Percentiles rank a stretch among this genome's conserved stretches.
Conservation (phyloP, 2,329 filamentous ascomycete species). For the Cladosporium sp. region DNA sequence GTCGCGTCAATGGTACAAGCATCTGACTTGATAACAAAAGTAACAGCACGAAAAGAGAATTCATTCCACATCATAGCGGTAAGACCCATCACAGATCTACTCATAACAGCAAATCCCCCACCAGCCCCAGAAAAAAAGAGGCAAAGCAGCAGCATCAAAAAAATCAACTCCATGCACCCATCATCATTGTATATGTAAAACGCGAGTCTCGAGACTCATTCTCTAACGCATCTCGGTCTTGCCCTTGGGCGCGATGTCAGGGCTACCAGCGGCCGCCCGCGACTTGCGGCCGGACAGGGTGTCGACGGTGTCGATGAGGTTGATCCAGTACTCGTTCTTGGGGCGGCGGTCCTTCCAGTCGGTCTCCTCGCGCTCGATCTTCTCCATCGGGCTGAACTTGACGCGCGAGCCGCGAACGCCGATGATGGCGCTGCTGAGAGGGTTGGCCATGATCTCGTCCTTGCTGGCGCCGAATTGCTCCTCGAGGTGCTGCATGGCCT, state of each 20-base stretch:
- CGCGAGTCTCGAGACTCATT: neutral
- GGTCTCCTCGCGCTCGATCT: conserved; percentile 79
- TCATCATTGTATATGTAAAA: neutral
- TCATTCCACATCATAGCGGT: conserved; percentile 13
- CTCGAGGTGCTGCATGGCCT: conserved; percentile 91
- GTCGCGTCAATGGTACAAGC: neutral
- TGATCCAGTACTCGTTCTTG: conserved; percentile 80
- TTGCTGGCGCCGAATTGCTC: conserved; percentile 66
- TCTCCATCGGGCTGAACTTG: conserved; percentile 79
- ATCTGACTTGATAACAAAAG: neutral
- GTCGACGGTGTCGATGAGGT: conserved; percentile 78
- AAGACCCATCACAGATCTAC: conserved; percentile 2
- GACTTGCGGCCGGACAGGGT: conserved; percentile 69
- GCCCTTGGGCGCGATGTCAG: conserved; percentile 5
- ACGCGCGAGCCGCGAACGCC: conserved; percentile 89
- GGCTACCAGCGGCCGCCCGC: neutral
- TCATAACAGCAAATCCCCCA: neutral
- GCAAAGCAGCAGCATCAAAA: neutral
- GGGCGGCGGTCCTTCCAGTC: conserved; percentile 92
- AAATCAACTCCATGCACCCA: conserved; percentile 4
- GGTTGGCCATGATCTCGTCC: conserved; percentile 70
- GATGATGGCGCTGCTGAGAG: conserved; percentile 76
- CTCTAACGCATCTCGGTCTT: conserved; percentile 7
- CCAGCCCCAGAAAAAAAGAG: neutral
- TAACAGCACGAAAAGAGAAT: conserved; percentile 8